phyloP scores from a whole-genome alignment of 352 stramenopile species.

The Plasmopara viticola region DNA sequence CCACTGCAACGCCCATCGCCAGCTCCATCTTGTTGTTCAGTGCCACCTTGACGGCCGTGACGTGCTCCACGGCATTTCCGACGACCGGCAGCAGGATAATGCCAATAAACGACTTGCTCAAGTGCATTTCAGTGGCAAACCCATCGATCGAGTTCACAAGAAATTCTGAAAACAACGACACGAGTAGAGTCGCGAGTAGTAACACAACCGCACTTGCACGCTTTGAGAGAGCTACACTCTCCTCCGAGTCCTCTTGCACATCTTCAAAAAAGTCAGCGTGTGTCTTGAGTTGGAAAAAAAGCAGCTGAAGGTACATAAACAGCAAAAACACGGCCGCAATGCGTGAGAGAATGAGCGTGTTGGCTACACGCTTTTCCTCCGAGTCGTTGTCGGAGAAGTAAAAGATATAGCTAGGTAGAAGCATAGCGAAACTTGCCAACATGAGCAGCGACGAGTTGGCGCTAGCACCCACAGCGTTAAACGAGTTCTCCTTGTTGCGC shows the following conservation, averaged over 20 bases:
- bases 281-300: slow-evolving; percentile 95
- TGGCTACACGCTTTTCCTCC: slow-evolving; percentile 59
- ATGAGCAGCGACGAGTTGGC: slow-evolving; percentile 94
- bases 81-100: slow-evolving; percentile 97
- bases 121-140: slow-evolving; percentile 49
- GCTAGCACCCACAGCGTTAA: slow-evolving; percentile 89
- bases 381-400: slow-evolving; percentile 76
- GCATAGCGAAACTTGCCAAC: slow-evolving; percentile 89
- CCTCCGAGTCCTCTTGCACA: slow-evolving; percentile 36
- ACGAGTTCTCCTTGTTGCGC: slow-evolving; percentile 80
- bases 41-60: slow-evolving; percentile 94
- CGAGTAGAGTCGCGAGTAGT: slow-evolving; percentile 78
- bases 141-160: slow-evolving; percentile 83
- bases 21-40: slow-evolving; percentile 99
- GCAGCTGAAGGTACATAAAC: slow-evolving; percentile 92
- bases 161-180: slow-evolving; percentile 92
- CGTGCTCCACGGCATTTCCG: slow-evolving; percentile 97
- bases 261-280: slow-evolving; percentile 91
- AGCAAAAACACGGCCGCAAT: slow-evolving; percentile 77
- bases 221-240: slow-evolving; percentile 80
- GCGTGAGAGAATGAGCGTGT: slow-evolving; percentile 70
- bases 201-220: slow-evolving; percentile 76
- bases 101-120: slow-evolving; percentile 88
- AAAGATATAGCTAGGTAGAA: slow-evolving; percentile 91
- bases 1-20: slow-evolving; percentile 96